A percentile compares a stretch with the other conserved stretches of the same genome.
Conservation (phyloP, 2,329 filamentous ascomycete species). For the Pseudogymnoascus sp. region DNA sequence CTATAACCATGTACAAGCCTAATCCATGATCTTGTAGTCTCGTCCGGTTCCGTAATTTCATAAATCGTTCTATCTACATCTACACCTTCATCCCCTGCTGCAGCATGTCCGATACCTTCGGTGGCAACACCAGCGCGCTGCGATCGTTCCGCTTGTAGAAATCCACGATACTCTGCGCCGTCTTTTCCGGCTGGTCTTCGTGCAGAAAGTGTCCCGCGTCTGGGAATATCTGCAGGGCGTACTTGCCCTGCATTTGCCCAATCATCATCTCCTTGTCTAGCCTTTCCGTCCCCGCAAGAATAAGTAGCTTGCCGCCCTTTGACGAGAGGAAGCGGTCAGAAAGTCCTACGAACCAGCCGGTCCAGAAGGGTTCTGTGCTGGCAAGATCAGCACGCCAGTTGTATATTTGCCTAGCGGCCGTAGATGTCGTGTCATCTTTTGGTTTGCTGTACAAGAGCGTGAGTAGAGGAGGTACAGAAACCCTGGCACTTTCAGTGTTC, state of each 20-base stretch:
- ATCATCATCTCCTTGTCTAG: conserved; percentile 89
- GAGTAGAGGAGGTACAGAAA: conserved; percentile 77
- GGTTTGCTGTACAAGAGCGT: background rate
- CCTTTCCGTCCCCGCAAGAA: conserved; percentile 83
- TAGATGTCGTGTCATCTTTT: conserved; percentile 34
- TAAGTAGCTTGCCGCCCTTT: conserved; percentile 71
- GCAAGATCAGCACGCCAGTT: conserved; percentile 79
- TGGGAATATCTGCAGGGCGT: conserved; percentile 87
- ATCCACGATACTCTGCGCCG: conserved; percentile 74
- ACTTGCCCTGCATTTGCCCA: conserved; percentile 97
- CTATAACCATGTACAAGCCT: background rate
- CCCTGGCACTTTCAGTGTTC: conserved; percentile 72
- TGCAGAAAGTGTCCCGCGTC: conserved; percentile 96
- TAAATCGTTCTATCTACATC: conserved; percentile 6
- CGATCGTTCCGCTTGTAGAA: conserved; percentile 90
- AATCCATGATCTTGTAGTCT: background rate
- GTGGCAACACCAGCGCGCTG: conserved; percentile 74
- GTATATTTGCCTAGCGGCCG: conserved; percentile 40
- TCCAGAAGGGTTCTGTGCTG: conserved; percentile 84
- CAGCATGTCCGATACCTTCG: conserved; percentile 75
- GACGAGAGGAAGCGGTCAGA: conserved; percentile 80
- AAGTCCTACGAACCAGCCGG: conserved; percentile 83
- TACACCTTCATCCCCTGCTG: conserved; percentile 53
- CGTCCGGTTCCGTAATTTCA: background rate
- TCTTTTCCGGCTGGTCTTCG: conserved; percentile 88